Conservation (phyloP, 176 grass and related monocot species). For the Ensete glaucum region DNA sequence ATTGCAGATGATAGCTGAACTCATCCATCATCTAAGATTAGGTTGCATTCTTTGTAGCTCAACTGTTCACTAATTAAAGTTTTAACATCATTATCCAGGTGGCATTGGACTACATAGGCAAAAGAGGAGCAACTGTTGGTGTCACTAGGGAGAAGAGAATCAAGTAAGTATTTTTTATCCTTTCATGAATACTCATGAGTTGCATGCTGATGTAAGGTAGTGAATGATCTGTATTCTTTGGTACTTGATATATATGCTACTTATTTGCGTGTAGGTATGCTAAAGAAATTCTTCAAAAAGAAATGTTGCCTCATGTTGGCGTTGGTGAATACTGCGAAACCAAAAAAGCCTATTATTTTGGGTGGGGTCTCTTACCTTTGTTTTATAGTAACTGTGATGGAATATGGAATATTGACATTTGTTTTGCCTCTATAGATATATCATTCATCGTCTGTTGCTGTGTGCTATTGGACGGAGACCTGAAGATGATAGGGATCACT, state of each 20-base stretch:
- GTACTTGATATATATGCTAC: no score
- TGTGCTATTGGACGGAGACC: constrained; percentile 91
- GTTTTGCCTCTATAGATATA: constrained; percentile 51
- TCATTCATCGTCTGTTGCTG: constrained; percentile 94
- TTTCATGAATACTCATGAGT: neutral
- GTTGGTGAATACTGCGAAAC: constrained; percentile 97
- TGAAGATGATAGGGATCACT: constrained; percentile 98
- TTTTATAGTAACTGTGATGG: neutral
- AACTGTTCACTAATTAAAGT: neutral
- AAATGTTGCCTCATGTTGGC: constrained; percentile 99
- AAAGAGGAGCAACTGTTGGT: constrained; percentile 93
- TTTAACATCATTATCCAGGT: constrained; percentile 37
- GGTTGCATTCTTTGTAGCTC: neutral
- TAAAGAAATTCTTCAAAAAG: constrained; percentile 98
- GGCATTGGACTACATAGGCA: constrained; percentile 95
- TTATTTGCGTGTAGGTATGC: constrained; percentile 39
- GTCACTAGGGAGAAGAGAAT: constrained; percentile 88
- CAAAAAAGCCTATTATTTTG: constrained; percentile 99
- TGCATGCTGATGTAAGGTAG: constrained; percentile 1
- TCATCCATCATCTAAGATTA: neutral
- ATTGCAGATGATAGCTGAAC: neutral
- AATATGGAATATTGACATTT: constrained; percentile 23
- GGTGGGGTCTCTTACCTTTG: constrained; percentile 30
- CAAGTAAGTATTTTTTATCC: constrained; percentile 37
- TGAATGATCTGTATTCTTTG: neutral